phyloP scores from a whole-genome alignment of 2,329 filamentous ascomycete genomes.

The Plectosphaerella sp. region DNA sequence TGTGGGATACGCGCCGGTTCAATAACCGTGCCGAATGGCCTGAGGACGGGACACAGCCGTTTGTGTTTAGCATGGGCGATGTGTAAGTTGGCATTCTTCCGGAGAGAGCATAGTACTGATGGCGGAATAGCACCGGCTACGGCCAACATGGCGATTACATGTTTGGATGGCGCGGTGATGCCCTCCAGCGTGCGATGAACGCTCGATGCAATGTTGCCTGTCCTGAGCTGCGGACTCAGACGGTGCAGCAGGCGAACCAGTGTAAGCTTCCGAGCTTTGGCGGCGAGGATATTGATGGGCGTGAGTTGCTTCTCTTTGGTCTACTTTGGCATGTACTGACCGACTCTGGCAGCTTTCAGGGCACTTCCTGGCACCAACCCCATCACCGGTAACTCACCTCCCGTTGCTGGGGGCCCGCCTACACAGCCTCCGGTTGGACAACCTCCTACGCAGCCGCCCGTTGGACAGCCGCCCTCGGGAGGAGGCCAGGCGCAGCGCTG shows the following conservation, averaged over 20 bases:
- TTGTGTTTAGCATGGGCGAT: constrained; percentile 3
- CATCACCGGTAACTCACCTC: not conserved
- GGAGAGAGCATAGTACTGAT: not conserved
- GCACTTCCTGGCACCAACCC: not conserved
- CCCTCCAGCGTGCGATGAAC: constrained; percentile 24
- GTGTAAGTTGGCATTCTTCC: not conserved
- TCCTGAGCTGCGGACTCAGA: constrained; percentile 22
- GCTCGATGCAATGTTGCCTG: constrained; percentile 25
- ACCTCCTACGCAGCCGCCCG: not conserved
- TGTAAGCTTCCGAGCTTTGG: constrained; percentile 23
- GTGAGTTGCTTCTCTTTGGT: constrained; percentile 15
- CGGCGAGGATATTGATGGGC: constrained; percentile 24
- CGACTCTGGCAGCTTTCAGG: not conserved
- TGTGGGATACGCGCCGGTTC: constrained; percentile 14
- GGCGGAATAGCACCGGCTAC: constrained; percentile 1
- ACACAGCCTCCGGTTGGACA: not conserved
- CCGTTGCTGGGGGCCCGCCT: not conserved
- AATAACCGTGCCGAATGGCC: constrained; percentile 15
- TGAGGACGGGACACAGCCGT: constrained; percentile 8
- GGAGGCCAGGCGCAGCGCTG: constrained; percentile 8
- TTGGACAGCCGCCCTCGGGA: not conserved
- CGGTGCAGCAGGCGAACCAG: constrained; percentile 23
- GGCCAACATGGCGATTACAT: constrained; percentile 11
- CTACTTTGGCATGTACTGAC: not conserved
- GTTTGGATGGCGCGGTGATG: constrained; percentile 3